Evolutionary conservation across 2,329 filamentous ascomycete genomes (phyloP).

Genomic region (Fusarium sp.): DNA sequence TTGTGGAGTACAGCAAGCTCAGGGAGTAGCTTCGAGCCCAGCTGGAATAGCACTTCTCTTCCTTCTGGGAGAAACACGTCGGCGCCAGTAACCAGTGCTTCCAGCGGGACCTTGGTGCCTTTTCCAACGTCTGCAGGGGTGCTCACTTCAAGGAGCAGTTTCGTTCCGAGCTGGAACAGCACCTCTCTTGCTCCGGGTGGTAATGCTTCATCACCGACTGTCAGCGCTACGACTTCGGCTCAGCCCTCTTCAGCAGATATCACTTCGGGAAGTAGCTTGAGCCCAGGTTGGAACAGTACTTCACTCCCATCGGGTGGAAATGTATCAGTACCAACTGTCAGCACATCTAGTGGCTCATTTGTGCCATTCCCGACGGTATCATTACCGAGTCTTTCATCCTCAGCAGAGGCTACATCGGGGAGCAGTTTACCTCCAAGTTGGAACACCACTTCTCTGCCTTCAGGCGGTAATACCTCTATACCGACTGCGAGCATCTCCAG

Average conservation of each 20-base stretch:
- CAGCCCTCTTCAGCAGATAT: neutral
- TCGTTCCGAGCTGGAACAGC: neutral
- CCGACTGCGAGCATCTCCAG: neutral
- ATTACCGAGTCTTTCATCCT: accelerated
- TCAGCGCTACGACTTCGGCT: neutral
- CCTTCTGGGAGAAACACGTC: neutral
- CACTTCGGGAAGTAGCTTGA: neutral
- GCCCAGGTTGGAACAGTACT: neutral
- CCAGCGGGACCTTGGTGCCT: neutral
- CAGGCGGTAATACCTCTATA: neutral
- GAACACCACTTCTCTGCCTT: neutral
- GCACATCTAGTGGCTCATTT: neutral
- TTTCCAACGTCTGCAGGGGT: neutral
- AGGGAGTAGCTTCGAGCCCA: neutral
- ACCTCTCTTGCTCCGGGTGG: neutral
- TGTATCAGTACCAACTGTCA: neutral
- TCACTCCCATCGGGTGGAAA: neutral
- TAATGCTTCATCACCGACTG: neutral
- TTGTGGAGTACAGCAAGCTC: neutral
- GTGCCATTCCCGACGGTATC: neutral
- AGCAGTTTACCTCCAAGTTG: neutral
- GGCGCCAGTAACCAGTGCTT: accelerated
- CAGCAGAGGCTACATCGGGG: neutral
- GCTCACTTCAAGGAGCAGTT: neutral
- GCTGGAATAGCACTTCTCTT: constrained; percentile 2